These are phyloP conservation scores for Umbelopsis sp. DNA, from an alignment of 371 early-diverging fungal genomes.

Conservation along the genomic window DNA sequence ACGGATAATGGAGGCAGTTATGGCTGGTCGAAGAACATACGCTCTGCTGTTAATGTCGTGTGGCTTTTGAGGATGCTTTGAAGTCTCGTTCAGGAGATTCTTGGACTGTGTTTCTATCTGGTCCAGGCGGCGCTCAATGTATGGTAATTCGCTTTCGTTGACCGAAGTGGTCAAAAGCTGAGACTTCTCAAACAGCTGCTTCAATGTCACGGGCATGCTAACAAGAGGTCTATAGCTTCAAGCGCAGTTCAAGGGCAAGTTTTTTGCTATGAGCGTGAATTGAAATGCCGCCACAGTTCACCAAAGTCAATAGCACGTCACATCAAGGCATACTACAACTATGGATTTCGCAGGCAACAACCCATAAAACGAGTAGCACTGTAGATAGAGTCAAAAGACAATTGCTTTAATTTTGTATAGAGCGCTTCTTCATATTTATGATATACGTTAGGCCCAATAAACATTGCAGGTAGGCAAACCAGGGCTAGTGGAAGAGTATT, in stretches of 20 bases:
- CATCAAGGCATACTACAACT: too few species aligned
- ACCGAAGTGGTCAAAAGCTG: conserved; percentile 15
- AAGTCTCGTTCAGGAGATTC: conserved; percentile 9
- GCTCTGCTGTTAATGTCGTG: conserved; percentile 18
- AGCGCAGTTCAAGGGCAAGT: not conserved
- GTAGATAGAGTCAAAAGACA: too few species aligned
- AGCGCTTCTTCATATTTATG: too few species aligned
- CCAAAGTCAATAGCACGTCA: too few species aligned
- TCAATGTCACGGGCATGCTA: conserved; percentile 12
- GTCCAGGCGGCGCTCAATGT: conserved; percentile 16
- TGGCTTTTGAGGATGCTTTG: conserved; percentile 6
- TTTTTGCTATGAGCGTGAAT: not conserved
- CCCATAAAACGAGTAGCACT: too few species aligned
- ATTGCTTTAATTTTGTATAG: too few species aligned
- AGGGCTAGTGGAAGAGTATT: too few species aligned
- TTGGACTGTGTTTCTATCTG: conserved; percentile 15
- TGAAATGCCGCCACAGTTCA: too few species aligned
- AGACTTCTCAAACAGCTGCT: conserved; percentile 17
- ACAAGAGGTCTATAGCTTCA: not conserved
- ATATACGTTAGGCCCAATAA: too few species aligned
- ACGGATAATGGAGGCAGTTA: not conserved
- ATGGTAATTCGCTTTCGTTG: conserved; percentile 8
- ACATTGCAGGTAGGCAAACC: too few species aligned
- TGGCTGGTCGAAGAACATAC: not conserved
- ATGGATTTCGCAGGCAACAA: too few species aligned